Percentiles rank a stretch among this genome's conserved stretches.
Conservation (phyloP, 495 filamentous ascomycete genomes). For the Letharia lupina region DNA sequence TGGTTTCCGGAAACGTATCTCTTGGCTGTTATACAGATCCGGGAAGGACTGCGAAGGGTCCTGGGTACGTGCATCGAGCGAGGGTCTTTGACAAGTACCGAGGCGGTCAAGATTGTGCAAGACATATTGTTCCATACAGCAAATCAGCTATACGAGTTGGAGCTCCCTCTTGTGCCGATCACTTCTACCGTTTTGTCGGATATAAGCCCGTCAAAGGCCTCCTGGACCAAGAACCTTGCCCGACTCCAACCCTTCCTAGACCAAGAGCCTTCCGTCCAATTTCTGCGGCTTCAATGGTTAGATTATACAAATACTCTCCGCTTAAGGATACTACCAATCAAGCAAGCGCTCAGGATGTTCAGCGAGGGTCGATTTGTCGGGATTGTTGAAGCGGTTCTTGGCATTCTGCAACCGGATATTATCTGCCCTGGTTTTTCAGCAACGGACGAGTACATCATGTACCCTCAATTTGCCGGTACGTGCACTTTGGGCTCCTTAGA, state of each 20-base stretch:
- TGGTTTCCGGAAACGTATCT: conserved; percentile 79
- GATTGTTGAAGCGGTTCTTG: conserved; percentile 46
- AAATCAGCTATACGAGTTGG: conserved; percentile 54
- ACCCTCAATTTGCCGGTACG: conserved; percentile 45
- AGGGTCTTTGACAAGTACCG: conserved; percentile 45
- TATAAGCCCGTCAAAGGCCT: background rate
- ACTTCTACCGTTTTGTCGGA: background rate
- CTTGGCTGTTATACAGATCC: conserved; percentile 68
- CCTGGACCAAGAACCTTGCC: conserved; percentile 9
- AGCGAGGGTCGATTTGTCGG: conserved; percentile 45
- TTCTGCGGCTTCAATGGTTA: conserved; percentile 66
- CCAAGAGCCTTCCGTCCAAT: conserved; percentile 38
- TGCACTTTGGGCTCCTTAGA: background rate
- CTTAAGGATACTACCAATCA: conserved; percentile 61
- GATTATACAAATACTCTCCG: conserved; percentile 66
- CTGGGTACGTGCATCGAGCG: conserved; percentile 53
- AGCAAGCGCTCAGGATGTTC: conserved; percentile 52
- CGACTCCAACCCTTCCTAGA: conserved; percentile 29
- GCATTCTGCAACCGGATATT: conserved; percentile 51
- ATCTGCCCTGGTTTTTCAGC: conserved; percentile 35
- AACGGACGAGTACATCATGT: conserved; percentile 52
- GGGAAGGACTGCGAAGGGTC: conserved; percentile 64
- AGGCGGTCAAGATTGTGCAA: conserved; percentile 51
- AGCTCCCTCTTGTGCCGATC: conserved; percentile 10
- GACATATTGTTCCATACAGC: conserved; percentile 65